These are phyloP conservation scores for Moesziomyces sp. DNA, from an alignment of 1,284 basidiomycete genomes.

Conservation along the genomic window DNA sequence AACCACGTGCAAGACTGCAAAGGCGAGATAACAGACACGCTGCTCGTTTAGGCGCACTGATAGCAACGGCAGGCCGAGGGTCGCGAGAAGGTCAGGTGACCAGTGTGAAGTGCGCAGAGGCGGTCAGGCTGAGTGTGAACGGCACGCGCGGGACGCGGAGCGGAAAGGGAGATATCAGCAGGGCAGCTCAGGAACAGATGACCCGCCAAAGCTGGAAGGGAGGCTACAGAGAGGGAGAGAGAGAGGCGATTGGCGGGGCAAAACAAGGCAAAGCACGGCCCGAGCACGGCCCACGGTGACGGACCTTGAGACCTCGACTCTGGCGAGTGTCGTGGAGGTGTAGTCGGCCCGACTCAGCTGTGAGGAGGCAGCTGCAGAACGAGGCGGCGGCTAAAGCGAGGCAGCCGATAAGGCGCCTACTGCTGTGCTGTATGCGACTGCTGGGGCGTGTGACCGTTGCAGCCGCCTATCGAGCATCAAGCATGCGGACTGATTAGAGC, in stretches of 20 bases:
- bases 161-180: not conserved
- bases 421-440: too few relatives aligned
- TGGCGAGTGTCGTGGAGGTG: not conserved
- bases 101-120: not conserved
- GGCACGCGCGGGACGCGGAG: not conserved
- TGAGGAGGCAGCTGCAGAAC: not conserved
- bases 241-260: not conserved
- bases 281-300: not conserved
- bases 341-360: slow-evolving; percentile 16
- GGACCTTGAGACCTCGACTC: too few relatives aligned
- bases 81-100: not conserved
- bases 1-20: not conserved
- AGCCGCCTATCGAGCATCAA: not conserved
- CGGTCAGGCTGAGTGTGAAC: not conserved
- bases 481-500: slow-evolving; percentile 2
- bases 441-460: not conserved
- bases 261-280: not conserved
- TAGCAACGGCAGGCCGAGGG: not conserved
- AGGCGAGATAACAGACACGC: not conserved
- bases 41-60: too few relatives aligned
- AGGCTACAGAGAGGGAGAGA: too few relatives aligned
- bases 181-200: not conserved
- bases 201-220: not conserved
- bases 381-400: not conserved
- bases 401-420: not conserved